Conservation (phyloP, 768 basidiomycete species). For the Chalciporus piperatus region DNA sequence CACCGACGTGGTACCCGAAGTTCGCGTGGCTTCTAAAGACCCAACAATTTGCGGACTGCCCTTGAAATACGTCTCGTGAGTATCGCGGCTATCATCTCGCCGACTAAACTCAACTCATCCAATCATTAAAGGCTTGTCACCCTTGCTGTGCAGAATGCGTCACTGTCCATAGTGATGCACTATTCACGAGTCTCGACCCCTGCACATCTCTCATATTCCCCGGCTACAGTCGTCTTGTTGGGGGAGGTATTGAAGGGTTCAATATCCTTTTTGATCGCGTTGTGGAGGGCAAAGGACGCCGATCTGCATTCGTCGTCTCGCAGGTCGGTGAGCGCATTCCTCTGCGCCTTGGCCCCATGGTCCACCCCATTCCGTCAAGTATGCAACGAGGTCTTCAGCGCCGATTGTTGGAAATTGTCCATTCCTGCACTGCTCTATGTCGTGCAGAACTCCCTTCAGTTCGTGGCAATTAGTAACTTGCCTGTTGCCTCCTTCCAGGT, state of each 20-base stretch:
- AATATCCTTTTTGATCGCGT: slow-evolving; percentile 90
- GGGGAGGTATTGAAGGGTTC: slow-evolving; percentile 93
- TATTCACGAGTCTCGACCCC: slow-evolving; percentile 92
- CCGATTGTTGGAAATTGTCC: slow-evolving; percentile 96
- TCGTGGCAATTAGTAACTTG: slow-evolving; percentile 92
- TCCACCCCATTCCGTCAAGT: slow-evolving; percentile 52
- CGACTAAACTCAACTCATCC: slow-evolving; percentile 7
- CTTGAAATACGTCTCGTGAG: slow-evolving; percentile 80
- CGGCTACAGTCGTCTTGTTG: slow-evolving; percentile 89
- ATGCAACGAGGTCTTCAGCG: slow-evolving; percentile 74
- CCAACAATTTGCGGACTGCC: slow-evolving; percentile 70
- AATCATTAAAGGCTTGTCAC: slow-evolving; percentile 59
- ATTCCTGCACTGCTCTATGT: slow-evolving; percentile 95
- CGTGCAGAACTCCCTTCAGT: slow-evolving; percentile 96
- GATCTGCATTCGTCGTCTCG: slow-evolving; percentile 42
- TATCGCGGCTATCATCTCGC: slow-evolving; percentile 12
- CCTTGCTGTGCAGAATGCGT: slow-evolving; percentile 92
- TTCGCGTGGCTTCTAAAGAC: slow-evolving; percentile 17
- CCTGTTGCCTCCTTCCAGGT: slow-evolving; percentile 98
- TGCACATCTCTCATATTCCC: slow-evolving; percentile 79
- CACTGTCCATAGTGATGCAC: slow-evolving; percentile 96
- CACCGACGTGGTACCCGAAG: slow-evolving; percentile 33
- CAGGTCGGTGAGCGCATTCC: slow-evolving; percentile 36
- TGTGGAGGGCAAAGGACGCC: slow-evolving; percentile 46
- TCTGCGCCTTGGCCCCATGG: slow-evolving; percentile 43